Base-by-base conservation (phyloP, 257 asterid species). In the Solanum sitiens region DNA sequence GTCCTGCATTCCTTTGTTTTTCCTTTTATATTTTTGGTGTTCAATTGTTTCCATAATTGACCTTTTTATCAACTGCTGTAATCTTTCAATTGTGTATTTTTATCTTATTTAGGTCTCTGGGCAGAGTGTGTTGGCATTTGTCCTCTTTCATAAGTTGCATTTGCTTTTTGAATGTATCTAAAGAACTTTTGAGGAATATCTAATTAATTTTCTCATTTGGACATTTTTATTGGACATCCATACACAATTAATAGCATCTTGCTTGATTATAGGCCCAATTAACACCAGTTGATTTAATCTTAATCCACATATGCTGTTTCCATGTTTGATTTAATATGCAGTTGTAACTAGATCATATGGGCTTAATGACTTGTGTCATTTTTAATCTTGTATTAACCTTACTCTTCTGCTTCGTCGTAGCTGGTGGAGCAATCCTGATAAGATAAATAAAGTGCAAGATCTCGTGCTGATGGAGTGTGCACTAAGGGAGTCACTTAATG, bases 341-440 rank as follows among this genome's bases (percentile, higher is more conserved):
- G 27, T 70, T 15, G 20, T 27, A 61, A 14, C 21, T 56, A 53
- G 32, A 67, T 33, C 50, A n/a, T 47, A 32, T 80, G n/a, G 20
- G 44, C 18, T 45, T 63, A 56, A 40, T 74, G 76, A 45, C 42
- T 33, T 3, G 44, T 47, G 18, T 15, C 32, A 59, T 84, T 40
- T 40, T 47, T 76, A n/a, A 15, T 82, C 45, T 6, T n/a, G 74
- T 47, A 63, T 27, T 86, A 39, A 72, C 59, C 68, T 86, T 63
- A 59, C 33, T 74, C 53, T 14, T 74, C 32, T 37, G 86, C 71
- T 63, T 75, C 30, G 39, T 80, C 86, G 88, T 90, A 96, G 98
- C 91, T 94, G 93, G 95, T 95, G 98, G 98, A 86, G 92, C 88
- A 93, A 96, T 90, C 98, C 94, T 30, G 98, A 95, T 90, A 92